Percentiles rank a stretch among this genome's conserved stretches.
Evolutionary conservation across 768 basidiomycete genomes (phyloP).

Genomic region (Mycena maculata): DNA sequence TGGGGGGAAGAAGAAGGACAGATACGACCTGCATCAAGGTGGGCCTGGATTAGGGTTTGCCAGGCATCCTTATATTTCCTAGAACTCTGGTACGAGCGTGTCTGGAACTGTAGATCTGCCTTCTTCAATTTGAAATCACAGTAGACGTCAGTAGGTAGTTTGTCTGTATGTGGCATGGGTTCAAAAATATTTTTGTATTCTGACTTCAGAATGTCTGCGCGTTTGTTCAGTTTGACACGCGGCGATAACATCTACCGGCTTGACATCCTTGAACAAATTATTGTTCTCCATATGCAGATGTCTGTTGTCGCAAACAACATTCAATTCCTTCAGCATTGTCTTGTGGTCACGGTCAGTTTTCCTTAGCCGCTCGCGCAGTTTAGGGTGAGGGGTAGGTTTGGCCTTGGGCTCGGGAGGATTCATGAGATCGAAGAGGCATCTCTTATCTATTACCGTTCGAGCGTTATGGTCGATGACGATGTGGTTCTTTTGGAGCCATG

Average conservation of each 20-base stretch:
- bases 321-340: background rate
- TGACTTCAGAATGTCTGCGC: background rate
- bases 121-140: constrained; percentile 44
- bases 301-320: background rate
- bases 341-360: constrained; percentile 29
- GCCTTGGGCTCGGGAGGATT: background rate
- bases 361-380: constrained; percentile 15
- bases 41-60: constrained; percentile 45
- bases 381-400: background rate
- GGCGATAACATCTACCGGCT: constrained; percentile 1
- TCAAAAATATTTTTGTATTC: constrained; percentile 39
- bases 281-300: background rate
- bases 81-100: constrained; percentile 45
- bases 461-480: background rate
- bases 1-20: constrained; percentile 40
- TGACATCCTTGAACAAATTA: background rate
- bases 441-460: background rate
- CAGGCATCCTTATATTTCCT: constrained; percentile 48
- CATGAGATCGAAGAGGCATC: constrained; percentile 13
- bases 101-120: constrained; percentile 33
- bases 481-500: background rate
- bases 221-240: background rate
- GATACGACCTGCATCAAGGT: constrained; percentile 47
- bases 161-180: constrained; percentile 41
- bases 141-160: constrained; percentile 37